phyloP scores from a whole-genome alignment of 345 rosid genomes.

The Linum lewisii region DNA sequence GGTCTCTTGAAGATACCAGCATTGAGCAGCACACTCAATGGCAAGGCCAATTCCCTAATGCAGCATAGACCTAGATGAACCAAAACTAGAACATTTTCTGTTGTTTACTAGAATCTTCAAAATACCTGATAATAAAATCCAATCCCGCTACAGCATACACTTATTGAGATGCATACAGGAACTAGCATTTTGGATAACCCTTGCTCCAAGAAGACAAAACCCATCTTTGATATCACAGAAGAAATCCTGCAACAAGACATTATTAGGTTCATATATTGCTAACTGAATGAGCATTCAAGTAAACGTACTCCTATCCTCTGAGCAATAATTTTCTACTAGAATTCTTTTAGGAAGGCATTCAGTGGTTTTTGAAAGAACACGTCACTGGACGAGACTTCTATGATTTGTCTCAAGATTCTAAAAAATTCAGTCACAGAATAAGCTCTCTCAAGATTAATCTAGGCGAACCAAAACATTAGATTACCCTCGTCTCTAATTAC shows the following conservation, averaged over 20 bases:
- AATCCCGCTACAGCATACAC: constrained; percentile 79
- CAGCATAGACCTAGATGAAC: not conserved
- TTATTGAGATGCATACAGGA: constrained; percentile 79
- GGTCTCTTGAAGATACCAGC: not conserved
- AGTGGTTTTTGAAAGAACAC: not conserved
- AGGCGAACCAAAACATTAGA: too few relatives aligned
- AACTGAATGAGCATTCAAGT: not conserved
- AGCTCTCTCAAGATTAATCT: too few relatives aligned
- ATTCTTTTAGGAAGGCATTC: not conserved
- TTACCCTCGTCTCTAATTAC: too few relatives aligned
- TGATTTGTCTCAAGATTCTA: too few relatives aligned
- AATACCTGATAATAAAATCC: constrained; percentile 91
- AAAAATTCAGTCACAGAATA: too few relatives aligned
- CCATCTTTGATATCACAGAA: constrained; percentile 95
- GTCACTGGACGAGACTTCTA: not conserved
- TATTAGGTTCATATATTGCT: constrained; percentile 4
- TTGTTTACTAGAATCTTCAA: not conserved
- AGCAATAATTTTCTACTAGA: not conserved
- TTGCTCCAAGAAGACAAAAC: constrained; percentile 79
- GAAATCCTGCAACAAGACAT: constrained; percentile 67
- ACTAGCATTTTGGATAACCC: constrained; percentile 56
- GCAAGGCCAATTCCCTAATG: not conserved
- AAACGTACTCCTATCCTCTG: not conserved
- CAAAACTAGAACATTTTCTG: too few relatives aligned
- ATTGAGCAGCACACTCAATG: not conserved